Evolutionary conservation across 371 early-diverging fungal species (phyloP).

Genomic region (Conidiobolus incongruus): DNA sequence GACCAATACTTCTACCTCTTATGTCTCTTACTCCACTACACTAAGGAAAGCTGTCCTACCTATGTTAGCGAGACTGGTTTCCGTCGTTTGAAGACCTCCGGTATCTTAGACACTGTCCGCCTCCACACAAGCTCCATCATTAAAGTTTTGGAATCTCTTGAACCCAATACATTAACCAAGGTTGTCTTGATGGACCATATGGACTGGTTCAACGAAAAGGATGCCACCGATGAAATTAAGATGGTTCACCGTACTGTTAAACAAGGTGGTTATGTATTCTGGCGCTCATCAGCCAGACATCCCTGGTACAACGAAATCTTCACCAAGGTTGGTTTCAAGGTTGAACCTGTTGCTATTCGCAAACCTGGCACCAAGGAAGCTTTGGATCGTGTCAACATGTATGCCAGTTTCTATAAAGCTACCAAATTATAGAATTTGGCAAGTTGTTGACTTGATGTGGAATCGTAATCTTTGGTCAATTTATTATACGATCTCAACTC

Average conservation of each 20-base stretch:
- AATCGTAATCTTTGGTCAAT: no score
- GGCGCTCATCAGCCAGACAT: slow-evolving; percentile 52
- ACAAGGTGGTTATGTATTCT: slow-evolving; percentile 46
- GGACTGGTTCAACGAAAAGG: slow-evolving; percentile 53
- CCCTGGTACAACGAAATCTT: slow-evolving; percentile 67
- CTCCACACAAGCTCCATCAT: slow-evolving; percentile 61
- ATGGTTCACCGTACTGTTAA: slow-evolving; percentile 32
- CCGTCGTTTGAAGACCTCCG: slow-evolving; percentile 19
- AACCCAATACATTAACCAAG: slow-evolving; percentile 38
- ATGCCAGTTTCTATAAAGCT: slow-evolving; percentile 42
- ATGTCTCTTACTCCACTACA: slow-evolving; percentile 43
- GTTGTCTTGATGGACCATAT: slow-evolving; percentile 75
- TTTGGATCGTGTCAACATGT: slow-evolving; percentile 72
- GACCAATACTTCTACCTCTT: slow-evolving; percentile 74
- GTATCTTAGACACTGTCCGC: slow-evolving; percentile 26
- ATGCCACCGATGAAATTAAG: slow-evolving; percentile 35
- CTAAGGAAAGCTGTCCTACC: slow-evolving; percentile 32
- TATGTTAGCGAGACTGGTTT: slow-evolving; percentile 52
- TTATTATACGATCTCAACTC: no score
- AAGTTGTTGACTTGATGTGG: no score
- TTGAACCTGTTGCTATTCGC: slow-evolving; percentile 38
- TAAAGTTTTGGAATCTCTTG: slow-evolving; percentile 26
- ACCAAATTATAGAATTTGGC: no score
- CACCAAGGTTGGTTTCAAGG: slow-evolving; percentile 36
- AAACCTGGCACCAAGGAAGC: slow-evolving; percentile 25